Conservation (phyloP, 2,329 filamentous ascomycete genomes). For the Sarocladium brachiariae region DNA sequence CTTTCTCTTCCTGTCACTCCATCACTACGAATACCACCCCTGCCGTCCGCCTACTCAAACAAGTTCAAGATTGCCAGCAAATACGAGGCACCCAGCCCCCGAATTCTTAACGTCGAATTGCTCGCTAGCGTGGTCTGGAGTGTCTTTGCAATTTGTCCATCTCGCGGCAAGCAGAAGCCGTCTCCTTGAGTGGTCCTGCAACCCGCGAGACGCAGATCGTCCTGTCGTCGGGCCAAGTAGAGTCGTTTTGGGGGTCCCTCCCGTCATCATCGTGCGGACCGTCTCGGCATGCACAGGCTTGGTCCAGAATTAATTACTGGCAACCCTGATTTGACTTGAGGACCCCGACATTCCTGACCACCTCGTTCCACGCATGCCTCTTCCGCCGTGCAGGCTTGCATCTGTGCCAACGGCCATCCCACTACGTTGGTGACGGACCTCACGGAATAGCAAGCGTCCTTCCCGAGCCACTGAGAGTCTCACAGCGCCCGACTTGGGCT, state of each 20-base stretch:
- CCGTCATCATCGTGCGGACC: neutral
- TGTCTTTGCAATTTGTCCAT: slow-evolving; percentile 1
- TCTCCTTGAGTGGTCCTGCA: neutral
- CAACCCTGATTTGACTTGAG: neutral
- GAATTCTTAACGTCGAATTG: neutral
- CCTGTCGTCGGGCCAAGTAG: neutral
- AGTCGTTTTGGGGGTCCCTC: neutral
- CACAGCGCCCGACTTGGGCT: neutral
- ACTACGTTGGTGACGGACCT: neutral
- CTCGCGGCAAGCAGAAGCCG: neutral
- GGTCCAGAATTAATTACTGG: slow-evolving; percentile 8
- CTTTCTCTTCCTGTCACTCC: slow-evolving; percentile 4
- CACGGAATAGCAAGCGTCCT: neutral
- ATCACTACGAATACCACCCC: neutral
- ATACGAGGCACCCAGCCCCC: neutral
- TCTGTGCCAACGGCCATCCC: neutral
- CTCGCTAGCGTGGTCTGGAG: slow-evolving; percentile 2
- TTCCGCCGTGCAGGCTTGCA: slow-evolving; percentile 1
- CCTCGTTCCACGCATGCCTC: neutral
- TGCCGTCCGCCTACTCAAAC: neutral
- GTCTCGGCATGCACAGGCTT: slow-evolving; percentile 7
- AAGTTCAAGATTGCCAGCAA: neutral
- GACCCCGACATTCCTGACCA: neutral
- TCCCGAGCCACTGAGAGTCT: neutral
- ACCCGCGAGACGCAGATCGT: neutral